A percentile compares a stretch with the other conserved stretches of the same genome.
Conservation (phyloP, 2,329 filamentous ascomycete genomes). For the Xylariaceae sp. region DNA sequence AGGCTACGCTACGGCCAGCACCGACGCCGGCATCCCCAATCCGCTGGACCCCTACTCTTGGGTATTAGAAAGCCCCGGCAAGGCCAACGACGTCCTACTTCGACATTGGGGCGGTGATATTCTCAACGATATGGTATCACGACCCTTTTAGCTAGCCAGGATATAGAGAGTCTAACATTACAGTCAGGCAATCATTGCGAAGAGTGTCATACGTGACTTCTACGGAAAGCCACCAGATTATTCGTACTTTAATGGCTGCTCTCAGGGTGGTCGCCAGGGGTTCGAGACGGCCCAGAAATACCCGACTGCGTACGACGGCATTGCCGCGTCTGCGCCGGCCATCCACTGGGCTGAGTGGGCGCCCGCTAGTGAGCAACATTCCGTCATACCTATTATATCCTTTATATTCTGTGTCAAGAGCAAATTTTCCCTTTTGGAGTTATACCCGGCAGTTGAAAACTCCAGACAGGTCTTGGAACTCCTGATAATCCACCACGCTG, state of each 20-base stretch:
- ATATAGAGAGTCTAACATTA: slow-evolving; percentile 4
- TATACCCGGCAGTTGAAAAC: too few species aligned
- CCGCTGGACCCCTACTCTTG: slow-evolving; percentile 16
- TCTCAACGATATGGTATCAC: slow-evolving; percentile 31
- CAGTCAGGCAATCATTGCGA: slow-evolving; percentile 43
- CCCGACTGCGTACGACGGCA: slow-evolving; percentile 57
- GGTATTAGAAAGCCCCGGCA: slow-evolving; percentile 26
- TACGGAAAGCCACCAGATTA: slow-evolving; percentile 42
- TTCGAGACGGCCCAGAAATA: slow-evolving; percentile 54
- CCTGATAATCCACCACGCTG: too few species aligned
- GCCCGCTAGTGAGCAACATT: neutral
- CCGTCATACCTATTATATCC: too few species aligned
- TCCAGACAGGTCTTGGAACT: too few species aligned
- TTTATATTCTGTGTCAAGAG: too few species aligned
- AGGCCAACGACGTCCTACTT: slow-evolving; percentile 32
- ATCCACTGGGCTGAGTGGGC: slow-evolving; percentile 22
- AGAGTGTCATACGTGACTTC: slow-evolving; percentile 45
- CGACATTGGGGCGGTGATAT: slow-evolving; percentile 33
- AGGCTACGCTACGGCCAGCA: slow-evolving; percentile 33
- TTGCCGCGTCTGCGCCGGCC: slow-evolving; percentile 50
- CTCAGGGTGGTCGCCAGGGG: slow-evolving; percentile 57
- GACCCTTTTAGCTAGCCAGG: neutral
- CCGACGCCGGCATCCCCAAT: slow-evolving; percentile 32
- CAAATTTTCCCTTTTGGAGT: too few species aligned
- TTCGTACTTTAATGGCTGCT: slow-evolving; percentile 57